Evolutionary conservation across 257 asterid genomes (phyloP).

Genomic region (Nicotiana undulata): DNA sequence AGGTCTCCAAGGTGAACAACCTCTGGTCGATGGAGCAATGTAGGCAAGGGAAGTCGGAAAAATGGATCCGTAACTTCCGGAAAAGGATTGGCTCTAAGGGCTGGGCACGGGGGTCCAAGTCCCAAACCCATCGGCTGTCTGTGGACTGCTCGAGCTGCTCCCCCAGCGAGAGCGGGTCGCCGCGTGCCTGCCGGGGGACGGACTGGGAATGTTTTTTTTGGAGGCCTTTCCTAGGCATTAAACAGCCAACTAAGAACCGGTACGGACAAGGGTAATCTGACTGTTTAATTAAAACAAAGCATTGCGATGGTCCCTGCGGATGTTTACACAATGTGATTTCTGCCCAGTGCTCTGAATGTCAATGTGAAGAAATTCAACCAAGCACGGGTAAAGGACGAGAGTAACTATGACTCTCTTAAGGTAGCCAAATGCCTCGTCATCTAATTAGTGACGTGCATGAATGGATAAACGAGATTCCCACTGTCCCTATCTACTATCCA

Average conservation of each 20-base stretch:
- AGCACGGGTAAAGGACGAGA: conserved; percentile 34
- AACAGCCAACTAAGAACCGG: conserved; percentile 5
- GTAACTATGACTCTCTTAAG: conserved; percentile 48
- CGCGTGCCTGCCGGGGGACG: too few relatives aligned
- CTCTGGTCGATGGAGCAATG: too few relatives aligned
- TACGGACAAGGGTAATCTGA: conserved; percentile 46
- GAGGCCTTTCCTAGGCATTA: conserved; percentile 5
- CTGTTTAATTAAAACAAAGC: conserved; percentile 55
- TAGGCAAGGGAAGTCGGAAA: too few relatives aligned
- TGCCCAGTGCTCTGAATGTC: conserved; percentile 41
- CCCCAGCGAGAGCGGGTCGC: too few relatives aligned
- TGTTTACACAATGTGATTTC: conserved; percentile 56
- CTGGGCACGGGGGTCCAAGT: too few relatives aligned
- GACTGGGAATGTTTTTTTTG: neutral
- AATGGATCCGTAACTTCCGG: too few relatives aligned
- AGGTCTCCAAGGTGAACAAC: too few relatives aligned
- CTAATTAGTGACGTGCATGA: conserved; percentile 40
- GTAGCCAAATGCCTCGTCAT: conserved; percentile 53
- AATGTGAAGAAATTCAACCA: conserved; percentile 38
- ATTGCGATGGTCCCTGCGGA: conserved; percentile 56
- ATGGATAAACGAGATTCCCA: conserved; percentile 23
- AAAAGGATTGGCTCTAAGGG: too few relatives aligned
- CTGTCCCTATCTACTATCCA: too few relatives aligned
- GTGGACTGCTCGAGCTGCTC: too few relatives aligned
- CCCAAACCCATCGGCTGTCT: too few relatives aligned